Base-by-base conservation (phyloP, 2,329 filamentous ascomycete species). In the Capronia americana region DNA sequence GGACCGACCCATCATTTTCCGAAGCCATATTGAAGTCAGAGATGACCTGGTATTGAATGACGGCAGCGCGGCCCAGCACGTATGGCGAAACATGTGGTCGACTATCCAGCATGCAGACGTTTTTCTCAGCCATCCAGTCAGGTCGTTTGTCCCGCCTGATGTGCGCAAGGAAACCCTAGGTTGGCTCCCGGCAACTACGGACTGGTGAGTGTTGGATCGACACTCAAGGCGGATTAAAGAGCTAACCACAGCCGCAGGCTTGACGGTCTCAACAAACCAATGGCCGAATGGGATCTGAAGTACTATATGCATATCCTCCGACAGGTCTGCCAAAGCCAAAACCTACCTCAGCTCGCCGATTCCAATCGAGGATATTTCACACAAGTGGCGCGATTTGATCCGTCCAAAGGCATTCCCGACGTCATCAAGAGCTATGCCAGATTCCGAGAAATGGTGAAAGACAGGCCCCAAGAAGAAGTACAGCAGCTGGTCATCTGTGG, bases 111-210 rank as follows among this genome's bases (percentile, higher is more conserved):
- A 85, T 1, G 88, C 90, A 10, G 91, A 95, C 77, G 81, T 92
- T 75, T 95, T 93, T 78, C 90, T 95, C 77, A 92, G 90, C 72
- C 92, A 95, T 72, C 92, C 92, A 0, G 90, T 95, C 61, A 87
- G 86, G 50, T 82, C 84, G 26, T 95, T 94, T 71, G 90, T 95
- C 10, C 92, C 92, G 1, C 79, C 82, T 32, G 88, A 82, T 64
- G 90, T 95, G 4, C 86, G 88, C 1, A 78, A 77, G 0, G 81
- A 88, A 61, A 90, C 86, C 71, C 88, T 94, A 0, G 88, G 86
- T 1, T 93, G 93, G 75, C 82, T 94, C 75, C 91, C 91, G 2
- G 92, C 92, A 11, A 91, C 91, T 0, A 94, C 91, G 0, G 92
- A 95, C 77, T 95, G 91, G 87, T 85, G 71, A 74, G 80, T 75